Evolutionary conservation across 106 monocot species (phyloP), one percentile per base, ranked within the genome.

Genomic region (Triglochin maritima): DNA sequence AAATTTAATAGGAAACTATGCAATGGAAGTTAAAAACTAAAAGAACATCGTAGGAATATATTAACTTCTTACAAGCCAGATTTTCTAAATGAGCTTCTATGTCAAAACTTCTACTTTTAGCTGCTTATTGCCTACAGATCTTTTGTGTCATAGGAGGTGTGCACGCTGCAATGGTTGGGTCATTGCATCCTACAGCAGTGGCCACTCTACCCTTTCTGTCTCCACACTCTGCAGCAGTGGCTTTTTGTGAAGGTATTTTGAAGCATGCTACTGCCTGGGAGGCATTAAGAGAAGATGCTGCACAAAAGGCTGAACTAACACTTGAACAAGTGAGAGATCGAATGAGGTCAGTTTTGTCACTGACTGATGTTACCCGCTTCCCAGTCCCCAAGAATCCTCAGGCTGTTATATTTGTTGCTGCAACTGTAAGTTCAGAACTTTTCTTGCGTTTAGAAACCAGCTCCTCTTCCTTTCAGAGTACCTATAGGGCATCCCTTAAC

Each of bases 81-180:
- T 68, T n/a, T 29, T 62, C 6, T 46, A 10, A 14, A 29, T 16
- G 15, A 56, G 48, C 56, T 67, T 14, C 50, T 43, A 42, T 17
- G 29, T 29, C 29, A 29, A 29, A 29, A 29, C 29, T 29, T 29
- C 29, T 29, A 29, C 29, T 29, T 29, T 29, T 29, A 29, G 29
- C 29, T 53, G 12, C 47, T 72, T 72, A 44, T 71, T 62, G 42
- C 17, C 50, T 59, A 17, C 7, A 52, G 9, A 52, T 52, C 52
- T 52, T 52, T 52, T 52, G 0, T 8, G 7, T 52, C 52, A 52
- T 52, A 98, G 98, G 98, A 2, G 98, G 98, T 45, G 98, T 98
- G 10, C 98, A 98, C 79, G 98, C 98, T 71, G 98, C 98, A 4
- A 98, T 98, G 92, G 98, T 98, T 69, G 92, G 92, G 70, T 86